phyloP scores from a whole-genome alignment of 2,329 filamentous ascomycete genomes.

The Apiospora sp. region DNA sequence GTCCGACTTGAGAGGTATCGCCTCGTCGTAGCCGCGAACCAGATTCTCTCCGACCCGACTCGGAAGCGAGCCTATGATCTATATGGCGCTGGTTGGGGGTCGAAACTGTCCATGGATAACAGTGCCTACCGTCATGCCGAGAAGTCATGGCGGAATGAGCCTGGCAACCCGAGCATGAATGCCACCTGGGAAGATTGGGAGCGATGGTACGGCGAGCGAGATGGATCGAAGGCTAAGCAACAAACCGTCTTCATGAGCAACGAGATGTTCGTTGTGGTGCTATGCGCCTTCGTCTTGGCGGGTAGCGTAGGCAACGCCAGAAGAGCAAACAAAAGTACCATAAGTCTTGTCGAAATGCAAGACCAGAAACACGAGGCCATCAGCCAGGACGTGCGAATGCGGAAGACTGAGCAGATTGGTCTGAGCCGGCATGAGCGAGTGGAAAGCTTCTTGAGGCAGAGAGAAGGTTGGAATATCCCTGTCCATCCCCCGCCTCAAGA shows the following conservation, averaged over 20 bases:
- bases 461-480: conserved; percentile 58
- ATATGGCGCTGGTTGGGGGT: conserved; percentile 44
- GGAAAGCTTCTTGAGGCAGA: conserved; percentile 77
- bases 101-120: conserved; percentile 59
- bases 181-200: conserved; percentile 99
- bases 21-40: conserved; percentile 82
- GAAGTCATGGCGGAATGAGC: conserved; percentile 56
- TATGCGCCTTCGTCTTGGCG: conserved; percentile 73
- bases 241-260: conserved; percentile 77
- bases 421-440: conserved; percentile 72
- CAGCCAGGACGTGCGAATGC: conserved; percentile 63
- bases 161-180: conserved; percentile 67
- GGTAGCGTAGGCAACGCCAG: conserved; percentile 77
- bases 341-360: conserved; percentile 70
- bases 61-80: conserved; percentile 65
- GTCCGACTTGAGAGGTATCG: conserved; percentile 75
- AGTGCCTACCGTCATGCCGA: conserved; percentile 48
- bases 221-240: conserved; percentile 55
- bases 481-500: neutral
- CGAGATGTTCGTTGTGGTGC: conserved; percentile 76
- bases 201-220: conserved; percentile 70
- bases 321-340: conserved; percentile 69
- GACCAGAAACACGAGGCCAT: conserved; percentile 73
- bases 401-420: conserved; percentile 60
- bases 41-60: conserved; percentile 81